Base-by-base conservation (phyloP, 1,284 basidiomycete genomes). In the Fistulina hepatica region DNA sequence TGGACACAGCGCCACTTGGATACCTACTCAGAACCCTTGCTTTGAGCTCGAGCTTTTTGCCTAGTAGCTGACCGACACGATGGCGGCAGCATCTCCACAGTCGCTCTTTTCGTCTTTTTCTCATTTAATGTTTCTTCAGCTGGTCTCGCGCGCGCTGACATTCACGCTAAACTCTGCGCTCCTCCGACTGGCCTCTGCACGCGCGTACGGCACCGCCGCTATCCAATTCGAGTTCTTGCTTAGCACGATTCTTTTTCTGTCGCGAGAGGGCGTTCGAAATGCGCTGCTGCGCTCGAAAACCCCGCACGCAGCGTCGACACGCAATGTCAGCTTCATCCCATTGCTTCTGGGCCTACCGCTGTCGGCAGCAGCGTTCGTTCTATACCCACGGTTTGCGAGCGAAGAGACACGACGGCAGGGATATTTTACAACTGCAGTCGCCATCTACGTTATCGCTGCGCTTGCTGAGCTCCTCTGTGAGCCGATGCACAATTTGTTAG, bases 201-300 rank as follows among this genome's bases (percentile, higher is more conserved):
- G 73, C 36, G 82, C 85, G 11, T 95, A 92, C 51, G 89, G 88
- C 5, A 84, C 83, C 0, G 85, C 84, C 8, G 75, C 83, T 3
- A 81, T 92, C 40, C 86, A 90, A 51, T 84, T 92, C 56, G 89
- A 92, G 51, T 34, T 47, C 22, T 58, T 98, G 20, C 73, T 89
- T 24, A 86, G 82, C 44, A 91, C 90, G 10, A 85, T 95, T 49
- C 69, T 98, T 25, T 95, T 97, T 55, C 69, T 97, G 6, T 82
- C 84, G 21, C 69, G 94, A 8, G 95, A 98, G 57, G 93, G 92
- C 4, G 73, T 97, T 8, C 71, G 92, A 24, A 88, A 82, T 55
- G 80, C 84, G 5, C 69, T 94, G 2, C 64, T 93, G 20, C 61
- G 67, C 58, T 55, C 34, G 53, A 52, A 44, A 25, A 44, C 37